Base-by-base conservation (phyloP, 1,284 basidiomycete species). In the Ceratobasidium sp. region DNA sequence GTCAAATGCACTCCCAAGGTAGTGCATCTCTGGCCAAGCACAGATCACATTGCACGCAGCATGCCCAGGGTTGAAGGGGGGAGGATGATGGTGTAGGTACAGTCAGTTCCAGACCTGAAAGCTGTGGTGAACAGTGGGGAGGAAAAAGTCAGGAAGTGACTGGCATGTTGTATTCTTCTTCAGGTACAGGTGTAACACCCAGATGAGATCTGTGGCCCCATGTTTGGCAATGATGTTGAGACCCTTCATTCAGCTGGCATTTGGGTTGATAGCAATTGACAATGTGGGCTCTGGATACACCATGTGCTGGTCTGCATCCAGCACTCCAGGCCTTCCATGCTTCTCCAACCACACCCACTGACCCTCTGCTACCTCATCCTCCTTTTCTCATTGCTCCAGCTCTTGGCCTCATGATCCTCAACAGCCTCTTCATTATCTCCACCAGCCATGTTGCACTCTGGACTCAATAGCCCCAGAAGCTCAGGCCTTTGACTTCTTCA, bases 1-100 rank as follows among this genome's bases (percentile, higher is more conserved):
- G 44, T 69, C 67, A 14, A 52, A 69, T 18, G 30, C 27, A 23
- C 30, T 64, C 5, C 84, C 85, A 7, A 84, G 18, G 33, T 30
- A 38, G 18, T 33, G 20, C 12, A n/a, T 20, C 4, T 6, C 10
- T 55, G 67, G 50, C 16, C 48, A 20, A 16, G 52, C 52, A 18
- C 67, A 35, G 35, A 69, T 23, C n/a, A 69, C 50, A 33, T 69
- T 52, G 20, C 67, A 52, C 12, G 20, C 7, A 18, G 41, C 30
- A n/a, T 33, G 50, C 16, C 55, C 67, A 12, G 30, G 50, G 38
- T 46, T 33, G 30, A 69, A 69, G 5, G 67, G 30, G 14, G 38
- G 67, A 5, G 67, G 67, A 3, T 30, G 23, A 33, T 69, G 67
- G 16, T 38, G 33, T 5, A 69, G 52, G 50, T 69, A 69, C 12